phyloP scores from a whole-genome alignment of 495 filamentous ascomycete species.

The Talaromyces adpressus region DNA sequence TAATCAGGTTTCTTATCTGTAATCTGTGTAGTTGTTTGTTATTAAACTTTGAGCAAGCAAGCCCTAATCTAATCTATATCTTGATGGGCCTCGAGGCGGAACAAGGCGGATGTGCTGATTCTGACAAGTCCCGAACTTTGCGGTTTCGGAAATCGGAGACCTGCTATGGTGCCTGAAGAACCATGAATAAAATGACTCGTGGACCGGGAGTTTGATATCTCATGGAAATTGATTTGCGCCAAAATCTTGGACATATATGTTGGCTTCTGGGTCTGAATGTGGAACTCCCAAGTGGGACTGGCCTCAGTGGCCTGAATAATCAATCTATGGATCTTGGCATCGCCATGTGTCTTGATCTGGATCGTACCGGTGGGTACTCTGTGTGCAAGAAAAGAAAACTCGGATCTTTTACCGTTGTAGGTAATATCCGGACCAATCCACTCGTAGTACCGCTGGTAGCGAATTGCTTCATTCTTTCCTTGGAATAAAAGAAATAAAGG shows the following conservation, averaged over 20 bases:
- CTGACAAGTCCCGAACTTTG: not conserved
- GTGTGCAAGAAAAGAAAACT: not conserved
- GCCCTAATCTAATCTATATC: not conserved
- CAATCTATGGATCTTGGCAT: not conserved
- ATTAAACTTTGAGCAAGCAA: not conserved
- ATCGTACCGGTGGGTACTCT: not conserved
- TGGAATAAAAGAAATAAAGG: not conserved
- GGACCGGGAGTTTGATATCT: not conserved
- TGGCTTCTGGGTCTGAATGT: not conserved
- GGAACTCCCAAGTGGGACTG: not conserved
- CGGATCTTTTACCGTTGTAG: not conserved
- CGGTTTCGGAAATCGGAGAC: not conserved
- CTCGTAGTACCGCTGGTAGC: not conserved
- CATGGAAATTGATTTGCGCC: not conserved
- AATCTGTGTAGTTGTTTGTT: not conserved
- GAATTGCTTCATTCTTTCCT: not conserved
- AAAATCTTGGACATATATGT: not conserved
- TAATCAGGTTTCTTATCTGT: not conserved
- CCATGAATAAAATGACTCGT: not conserved
- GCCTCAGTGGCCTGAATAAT: not conserved
- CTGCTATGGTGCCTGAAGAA: not conserved
- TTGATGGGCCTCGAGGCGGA: not conserved
- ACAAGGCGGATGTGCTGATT: not conserved
- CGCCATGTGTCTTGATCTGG: not conserved
- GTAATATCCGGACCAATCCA: not conserved